Base-by-base conservation (phyloP, 192 early-diverging fungal genomes). In the Phycomyces nitens region DNA sequence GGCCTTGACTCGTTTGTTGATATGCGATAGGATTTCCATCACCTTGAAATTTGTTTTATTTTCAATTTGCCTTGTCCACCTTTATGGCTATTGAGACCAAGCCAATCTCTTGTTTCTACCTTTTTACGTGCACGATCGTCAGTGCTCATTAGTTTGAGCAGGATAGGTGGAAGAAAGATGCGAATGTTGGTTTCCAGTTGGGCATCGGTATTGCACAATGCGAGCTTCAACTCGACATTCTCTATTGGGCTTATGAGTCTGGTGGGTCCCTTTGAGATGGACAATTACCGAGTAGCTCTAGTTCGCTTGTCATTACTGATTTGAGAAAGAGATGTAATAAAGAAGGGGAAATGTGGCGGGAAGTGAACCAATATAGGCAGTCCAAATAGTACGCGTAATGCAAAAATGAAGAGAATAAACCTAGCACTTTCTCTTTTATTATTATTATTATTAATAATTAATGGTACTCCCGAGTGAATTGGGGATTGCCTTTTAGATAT, bases 1-100 rank as follows among this genome's bases (percentile, higher is more conserved):
- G 6, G 87, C 64, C 47, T 90, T 88, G 42, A 92, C 75, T 44
- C 95, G 86, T 64, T 91, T 92, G 64, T 90, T 94, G 61, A 98
- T 84, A 62, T 98, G 96, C 9, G 80, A 76, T 8, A 92, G 79
- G 21, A 98, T 80, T 9, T 68, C 78, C 65, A 93, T 88, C 39
- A 92, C 88, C 87, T 89, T 27, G 22, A 49, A 18, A 1, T n/a
- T 23, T 34, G 29, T 34, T 34, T 34, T 34, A 7, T 55, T 47
- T n/a, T n/a, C 3, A 47, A n/a, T n/a, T n/a, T n/a, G n/a, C n/a
- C n/a, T n/a, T n/a, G n/a, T n/a, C n/a, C n/a, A n/a, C n/a, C n/a
- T n/a, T n/a, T n/a, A n/a, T n/a, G n/a, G n/a, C n/a, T n/a, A n/a
- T n/a, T n/a, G n/a, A n/a, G n/a, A n/a, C n/a, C n/a, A n/a, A n/a